These are phyloP conservation scores for Coemansia sp. DNA, from an alignment of 192 early-diverging fungal species.

Conservation along the genomic window DNA sequence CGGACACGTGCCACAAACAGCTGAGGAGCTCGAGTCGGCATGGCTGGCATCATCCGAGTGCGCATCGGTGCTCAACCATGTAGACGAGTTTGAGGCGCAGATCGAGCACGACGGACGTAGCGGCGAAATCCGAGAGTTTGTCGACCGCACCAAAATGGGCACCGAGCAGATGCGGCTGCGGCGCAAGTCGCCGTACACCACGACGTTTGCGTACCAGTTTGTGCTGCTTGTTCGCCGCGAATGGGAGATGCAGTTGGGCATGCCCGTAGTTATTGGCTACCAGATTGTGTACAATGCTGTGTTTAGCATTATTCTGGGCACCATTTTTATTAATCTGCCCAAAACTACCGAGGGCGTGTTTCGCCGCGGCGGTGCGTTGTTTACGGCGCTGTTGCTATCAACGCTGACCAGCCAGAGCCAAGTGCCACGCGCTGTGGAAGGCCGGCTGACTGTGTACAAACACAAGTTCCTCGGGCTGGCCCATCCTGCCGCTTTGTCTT, in stretches of 20 bases:
- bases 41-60: slow-evolving; percentile 58
- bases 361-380: slow-evolving; percentile 53
- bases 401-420: slow-evolving; percentile 67
- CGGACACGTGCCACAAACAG: slow-evolving; percentile 55
- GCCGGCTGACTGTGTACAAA: slow-evolving; percentile 75
- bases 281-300: slow-evolving; percentile 59
- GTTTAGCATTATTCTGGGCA: slow-evolving; percentile 73
- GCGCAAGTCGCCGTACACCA: slow-evolving; percentile 63
- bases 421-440: slow-evolving; percentile 67
- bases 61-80: slow-evolving; percentile 29
- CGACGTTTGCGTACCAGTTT: slow-evolving; percentile 69
- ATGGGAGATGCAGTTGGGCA: slow-evolving; percentile 61
- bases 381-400: slow-evolving; percentile 66
- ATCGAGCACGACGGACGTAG: slow-evolving; percentile 22
- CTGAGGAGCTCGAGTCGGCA: slow-evolving; percentile 64
- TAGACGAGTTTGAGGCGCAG: slow-evolving; percentile 45
- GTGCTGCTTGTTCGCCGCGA: slow-evolving; percentile 62
- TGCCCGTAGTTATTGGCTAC: slow-evolving; percentile 54
- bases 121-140: slow-evolving; percentile 46
- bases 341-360: slow-evolving; percentile 60
- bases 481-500: slow-evolving; percentile 32
- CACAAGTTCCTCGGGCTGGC: slow-evolving; percentile 70
- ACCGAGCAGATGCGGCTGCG: slow-evolving; percentile 53
- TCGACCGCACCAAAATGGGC: slow-evolving; percentile 60
- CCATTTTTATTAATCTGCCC: slow-evolving; percentile 67